These are phyloP conservation scores for Ophiostoma australiae DNA, from an alignment of 2,329 filamentous ascomycete genomes.

Conservation along the genomic window DNA sequence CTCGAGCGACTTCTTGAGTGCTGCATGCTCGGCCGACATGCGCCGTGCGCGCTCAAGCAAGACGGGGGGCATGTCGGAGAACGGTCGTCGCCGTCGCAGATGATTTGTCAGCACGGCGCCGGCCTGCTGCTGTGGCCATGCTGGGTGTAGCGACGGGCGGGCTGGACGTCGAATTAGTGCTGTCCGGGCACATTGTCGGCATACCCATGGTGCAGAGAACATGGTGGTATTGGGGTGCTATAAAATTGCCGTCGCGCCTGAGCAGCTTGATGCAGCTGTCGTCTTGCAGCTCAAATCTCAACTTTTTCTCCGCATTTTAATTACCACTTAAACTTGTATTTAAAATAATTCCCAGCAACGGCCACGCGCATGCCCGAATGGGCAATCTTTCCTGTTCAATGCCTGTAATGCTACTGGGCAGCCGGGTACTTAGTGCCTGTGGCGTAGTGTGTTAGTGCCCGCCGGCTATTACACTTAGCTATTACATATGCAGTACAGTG, in stretches of 20 bases:
- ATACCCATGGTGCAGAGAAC: slow-evolving; percentile 48
- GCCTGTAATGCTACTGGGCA: slow-evolving; percentile 3
- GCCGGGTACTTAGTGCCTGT: neutral
- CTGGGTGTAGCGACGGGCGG: slow-evolving; percentile 37
- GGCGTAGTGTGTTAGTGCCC: neutral
- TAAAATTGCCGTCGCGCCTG: neutral
- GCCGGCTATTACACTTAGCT: neutral
- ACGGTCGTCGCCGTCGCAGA: slow-evolving; percentile 22
- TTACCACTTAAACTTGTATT: neutral
- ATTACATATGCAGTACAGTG: neutral
- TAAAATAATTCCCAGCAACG: neutral
- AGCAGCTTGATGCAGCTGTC: neutral
- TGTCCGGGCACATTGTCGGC: slow-evolving; percentile 45
- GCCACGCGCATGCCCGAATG: neutral
- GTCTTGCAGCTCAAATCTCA: neutral
- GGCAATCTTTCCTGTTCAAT: slow-evolving; percentile 20
- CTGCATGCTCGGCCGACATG: slow-evolving; percentile 53
- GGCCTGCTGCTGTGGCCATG: neutral
- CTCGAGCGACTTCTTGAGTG: slow-evolving; percentile 48
- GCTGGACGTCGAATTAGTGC: slow-evolving; percentile 32
- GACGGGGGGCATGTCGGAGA: slow-evolving; percentile 44
- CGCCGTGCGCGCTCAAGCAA: slow-evolving; percentile 57
- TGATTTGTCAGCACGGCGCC: slow-evolving; percentile 38
- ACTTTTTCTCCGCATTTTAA: slow-evolving; percentile 15
- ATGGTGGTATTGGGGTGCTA: slow-evolving; percentile 29